Base-by-base conservation (phyloP, 805 yeast species). In the Yamadazyma takamatsuzukensis region DNA sequence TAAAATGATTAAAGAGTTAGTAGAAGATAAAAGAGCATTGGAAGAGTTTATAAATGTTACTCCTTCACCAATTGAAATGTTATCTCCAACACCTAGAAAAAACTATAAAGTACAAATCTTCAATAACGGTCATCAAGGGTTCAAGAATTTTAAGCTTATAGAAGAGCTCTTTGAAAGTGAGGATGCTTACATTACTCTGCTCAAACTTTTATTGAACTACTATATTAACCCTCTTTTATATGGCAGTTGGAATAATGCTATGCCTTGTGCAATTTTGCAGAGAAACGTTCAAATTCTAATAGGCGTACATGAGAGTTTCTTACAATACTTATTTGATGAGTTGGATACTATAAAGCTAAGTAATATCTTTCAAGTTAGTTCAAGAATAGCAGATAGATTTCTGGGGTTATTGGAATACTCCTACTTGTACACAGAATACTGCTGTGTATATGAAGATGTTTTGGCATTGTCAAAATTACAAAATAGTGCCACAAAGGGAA, bases 101-200 rank as follows among this genome's bases (percentile, higher is more conserved):
- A 14, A 26, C 14, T 40, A 40, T 8, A 48, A 59, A 2, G 61
- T 59, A 4, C 2, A 26, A 29, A 12, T 56, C 55, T 4, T 13
- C 18, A 6, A n/a, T 44, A 7, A 33, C 51, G 2, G 48, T 39
- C 27, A 37, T 62, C 25, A 47, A n/a, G 36, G 25, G 7, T 29
- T 32, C 23, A 32, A 27, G 17, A 18, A 15, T 11, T 28, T 41
- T 15, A 57, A 52, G 28, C 37, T 59, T 2, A 41, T 70, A n/a
- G 66, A 70, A 34, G 83, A 77, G 45, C 47, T 76, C 4, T 33
- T 70, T 0, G 61, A 61, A 10, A 74, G 75, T 9, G 83, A 77
- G 43, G 61, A 56, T 16, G 54, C 53, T 1, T 77, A 73, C 44
- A 49, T 74, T n/a, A 55, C 57, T 27, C 67, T 73, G 1, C 47